Base-by-base conservation (phyloP, 2,329 filamentous ascomycete species). In the Phialophora tarda region DNA sequence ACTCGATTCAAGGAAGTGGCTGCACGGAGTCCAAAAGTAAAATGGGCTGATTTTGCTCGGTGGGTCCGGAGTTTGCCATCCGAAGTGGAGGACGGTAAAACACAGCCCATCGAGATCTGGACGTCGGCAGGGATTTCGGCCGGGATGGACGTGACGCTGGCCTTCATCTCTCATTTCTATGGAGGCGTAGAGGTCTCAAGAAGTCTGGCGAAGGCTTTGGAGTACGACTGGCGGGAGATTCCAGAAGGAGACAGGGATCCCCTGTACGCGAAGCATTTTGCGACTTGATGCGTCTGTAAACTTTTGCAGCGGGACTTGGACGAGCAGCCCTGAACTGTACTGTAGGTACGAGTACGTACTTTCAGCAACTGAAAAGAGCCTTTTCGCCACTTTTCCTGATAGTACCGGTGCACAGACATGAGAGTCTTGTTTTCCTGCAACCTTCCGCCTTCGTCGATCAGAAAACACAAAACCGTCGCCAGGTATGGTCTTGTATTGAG, bases 41-140 rank as follows among this genome's bases (percentile, higher is more conserved):
- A 84, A 0, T 91, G 89, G 89, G 81, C 88, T 28, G 77, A 80
- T 0, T 80, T 82, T 30, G 89, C 89, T 23, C 81, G 89, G 47
- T 91, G 87, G 85, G 85, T 89, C 11, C 63, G 68, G 26, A 72
- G 69, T 54, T 50, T 66, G 17, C 64, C 65, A 1, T 67, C 58
- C 12, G 70, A 73, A 62, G 54, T 44, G n/a, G 24, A 30, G 24
- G 63, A 53, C n/a, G 23, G 47, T 23, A n/a, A 62, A 10, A 56
- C 17, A 5, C 28, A 17, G 17, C 47, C 63, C 6, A 63, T 70
- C 30, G 71, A 73, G 50, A 78, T 90, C 7, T 91, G 88, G 88
- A 86, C 85, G 3, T 85, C 85, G 1, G 88, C 86, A 0, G 88
- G 89, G 0, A 82, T 89, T 5, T 83, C 82, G 59, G 87, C 88